A percentile compares a stretch with the other conserved stretches of the same genome.
Evolutionary conservation across 192 early-diverging fungal genomes (phyloP).

Genomic region (Gryganskiella cystojenkinii): DNA sequence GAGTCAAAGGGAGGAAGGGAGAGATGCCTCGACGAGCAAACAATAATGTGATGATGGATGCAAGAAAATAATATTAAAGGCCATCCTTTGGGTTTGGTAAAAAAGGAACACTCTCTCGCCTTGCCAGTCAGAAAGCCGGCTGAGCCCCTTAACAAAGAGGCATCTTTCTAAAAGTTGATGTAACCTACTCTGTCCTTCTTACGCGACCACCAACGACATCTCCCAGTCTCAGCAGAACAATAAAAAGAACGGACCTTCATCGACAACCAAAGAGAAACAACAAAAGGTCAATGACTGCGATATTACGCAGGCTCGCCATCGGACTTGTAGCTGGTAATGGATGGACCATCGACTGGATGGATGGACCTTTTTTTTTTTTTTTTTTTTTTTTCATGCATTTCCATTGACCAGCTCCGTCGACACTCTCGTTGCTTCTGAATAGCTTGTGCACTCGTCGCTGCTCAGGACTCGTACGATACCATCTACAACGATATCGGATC

Average conservation of each 20-base stretch:
- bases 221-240: too few species aligned
- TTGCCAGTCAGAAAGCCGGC: too few species aligned
- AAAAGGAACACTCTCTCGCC: too few species aligned
- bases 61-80: too few species aligned
- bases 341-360: too few species aligned
- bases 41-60: not conserved
- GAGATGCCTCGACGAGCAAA: not conserved
- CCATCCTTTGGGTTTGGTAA: too few species aligned
- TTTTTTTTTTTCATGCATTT: not conserved
- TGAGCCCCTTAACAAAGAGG: too few species aligned
- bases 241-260: too few species aligned
- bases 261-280: too few species aligned
- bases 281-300: conserved; percentile 7
- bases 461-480: conserved; percentile 31
- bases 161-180: too few species aligned
- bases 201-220: too few species aligned
- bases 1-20: not conserved
- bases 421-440: not conserved
- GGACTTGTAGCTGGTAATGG: conserved; percentile 25
- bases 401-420: not conserved
- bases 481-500: conserved; percentile 60
- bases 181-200: too few species aligned
- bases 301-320: conserved; percentile 25
- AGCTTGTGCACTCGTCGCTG: conserved; percentile 20
- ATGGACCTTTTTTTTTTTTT: not conserved